Conservation (phyloP, 2,329 filamentous ascomycete species). For the Colletotrichum limetticola region DNA sequence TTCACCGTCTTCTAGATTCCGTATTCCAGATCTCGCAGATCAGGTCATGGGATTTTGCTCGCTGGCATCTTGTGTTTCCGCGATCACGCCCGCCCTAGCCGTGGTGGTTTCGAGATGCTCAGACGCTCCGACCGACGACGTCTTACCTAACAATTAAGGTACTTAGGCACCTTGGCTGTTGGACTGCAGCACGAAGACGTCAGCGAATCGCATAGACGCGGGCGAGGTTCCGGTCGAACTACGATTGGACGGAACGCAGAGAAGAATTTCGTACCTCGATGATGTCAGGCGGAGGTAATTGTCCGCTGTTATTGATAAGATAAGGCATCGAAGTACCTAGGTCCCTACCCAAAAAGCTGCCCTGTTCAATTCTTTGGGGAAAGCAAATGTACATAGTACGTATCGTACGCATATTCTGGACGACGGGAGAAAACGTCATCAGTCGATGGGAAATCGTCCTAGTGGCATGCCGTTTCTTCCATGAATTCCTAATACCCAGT, state of each 20-base stretch:
- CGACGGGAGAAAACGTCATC: not conserved
- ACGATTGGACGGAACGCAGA: not conserved
- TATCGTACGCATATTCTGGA: not conserved
- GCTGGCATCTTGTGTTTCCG: not conserved
- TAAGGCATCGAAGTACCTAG: not conserved
- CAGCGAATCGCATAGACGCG: not conserved
- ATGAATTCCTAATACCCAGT: not conserved
- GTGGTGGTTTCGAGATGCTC: not conserved
- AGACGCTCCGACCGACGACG: no score
- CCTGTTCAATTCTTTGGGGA: not conserved
- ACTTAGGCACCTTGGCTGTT: not conserved
- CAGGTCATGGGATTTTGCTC: not conserved
- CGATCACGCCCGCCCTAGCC: not conserved
- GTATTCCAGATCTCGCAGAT: not conserved
- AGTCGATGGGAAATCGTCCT: not conserved
- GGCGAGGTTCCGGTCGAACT: not conserved
- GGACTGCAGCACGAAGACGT: not conserved
- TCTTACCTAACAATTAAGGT: no score
- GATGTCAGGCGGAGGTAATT: conserved; percentile 26
- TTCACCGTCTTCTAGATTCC: not conserved
- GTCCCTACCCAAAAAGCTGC: no score
- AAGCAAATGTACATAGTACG: not conserved
- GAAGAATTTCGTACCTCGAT: not conserved
- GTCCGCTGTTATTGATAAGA: conserved; percentile 7
- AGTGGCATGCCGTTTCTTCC: not conserved